phyloP scores from a whole-genome alignment of 176 grass and related monocot genomes.

The Miscanthus lutarioriparius region DNA sequence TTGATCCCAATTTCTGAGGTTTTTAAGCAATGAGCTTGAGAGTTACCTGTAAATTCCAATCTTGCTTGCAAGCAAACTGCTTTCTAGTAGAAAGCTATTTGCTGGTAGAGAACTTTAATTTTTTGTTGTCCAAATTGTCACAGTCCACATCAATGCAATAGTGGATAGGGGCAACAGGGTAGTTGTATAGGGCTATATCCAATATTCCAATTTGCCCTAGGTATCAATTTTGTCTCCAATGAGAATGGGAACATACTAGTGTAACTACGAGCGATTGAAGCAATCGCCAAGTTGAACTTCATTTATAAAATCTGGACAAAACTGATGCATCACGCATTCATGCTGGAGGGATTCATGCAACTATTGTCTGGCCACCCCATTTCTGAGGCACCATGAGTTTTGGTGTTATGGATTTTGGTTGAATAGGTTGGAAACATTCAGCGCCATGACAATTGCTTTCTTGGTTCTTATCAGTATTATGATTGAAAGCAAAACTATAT shows the following conservation, averaged over 20 bases:
- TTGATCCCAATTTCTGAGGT: not conserved
- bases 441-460: not conserved
- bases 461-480: not conserved
- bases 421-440: not conserved
- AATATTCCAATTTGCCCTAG: conserved; percentile 1
- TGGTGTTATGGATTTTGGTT: not conserved
- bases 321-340: not conserved
- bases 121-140: not conserved
- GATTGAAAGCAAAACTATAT: not conserved
- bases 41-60: conserved; percentile 41
- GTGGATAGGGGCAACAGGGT: not conserved
- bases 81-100: conserved; percentile 5
- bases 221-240: conserved; percentile 3
- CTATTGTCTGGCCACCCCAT: not conserved
- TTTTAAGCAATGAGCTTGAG: not conserved
- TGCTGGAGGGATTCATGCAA: not conserved
- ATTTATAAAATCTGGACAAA: not conserved
- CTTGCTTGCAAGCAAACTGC: not conserved
- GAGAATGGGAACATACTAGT: not conserved
- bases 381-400: not conserved
- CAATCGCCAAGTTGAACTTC: not conserved
- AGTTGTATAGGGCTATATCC: not conserved
- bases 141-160: not conserved
- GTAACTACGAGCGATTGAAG: not conserved
- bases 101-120: not conserved